These are phyloP conservation scores for Citrullus colocynthis DNA, from an alignment of 306 rosid species.

Conservation along the genomic window DNA sequence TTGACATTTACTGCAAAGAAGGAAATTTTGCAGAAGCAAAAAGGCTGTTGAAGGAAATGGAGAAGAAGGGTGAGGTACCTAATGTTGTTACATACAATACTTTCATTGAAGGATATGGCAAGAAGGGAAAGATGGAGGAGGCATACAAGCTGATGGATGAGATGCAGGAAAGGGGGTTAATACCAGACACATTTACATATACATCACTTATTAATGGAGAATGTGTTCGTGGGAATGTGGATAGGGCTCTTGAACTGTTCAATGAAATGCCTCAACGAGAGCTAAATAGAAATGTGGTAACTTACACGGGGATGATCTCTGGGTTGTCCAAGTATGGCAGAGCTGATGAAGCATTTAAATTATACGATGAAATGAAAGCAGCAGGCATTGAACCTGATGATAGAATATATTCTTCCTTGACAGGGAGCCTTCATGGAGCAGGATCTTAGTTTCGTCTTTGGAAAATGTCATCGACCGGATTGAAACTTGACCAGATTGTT, in stretches of 20 bases:
- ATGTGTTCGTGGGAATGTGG: conserved; percentile 51
- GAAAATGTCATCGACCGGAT: background rate
- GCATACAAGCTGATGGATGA: conserved; percentile 38
- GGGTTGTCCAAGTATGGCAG: conserved; percentile 79
- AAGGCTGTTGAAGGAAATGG: conserved; percentile 43
- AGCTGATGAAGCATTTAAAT: conserved; percentile 55
- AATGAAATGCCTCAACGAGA: conserved; percentile 49
- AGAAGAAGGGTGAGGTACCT: conserved; percentile 38
- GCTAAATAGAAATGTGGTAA: conserved; percentile 30
- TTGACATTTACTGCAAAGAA: conserved; percentile 78
- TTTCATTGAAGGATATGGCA: conserved; percentile 48
- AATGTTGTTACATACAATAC: conserved; percentile 54
- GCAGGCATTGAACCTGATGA: conserved; percentile 59
- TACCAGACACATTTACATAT: conserved; percentile 57
- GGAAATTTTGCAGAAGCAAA: conserved; percentile 63
- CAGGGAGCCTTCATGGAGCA: conserved; percentile 42
- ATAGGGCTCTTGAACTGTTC: conserved; percentile 44
- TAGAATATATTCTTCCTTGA: conserved; percentile 55
- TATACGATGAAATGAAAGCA: conserved; percentile 63
- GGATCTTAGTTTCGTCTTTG: background rate
- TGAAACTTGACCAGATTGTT: background rate
- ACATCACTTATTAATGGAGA: conserved; percentile 68
- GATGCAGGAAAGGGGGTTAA: conserved; percentile 45
- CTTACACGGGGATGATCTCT: conserved; percentile 55
- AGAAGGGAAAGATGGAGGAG: conserved; percentile 52